These are phyloP conservation scores for Fulvia fulva DNA, from an alignment of 2,329 filamentous ascomycete genomes.

Conservation along the genomic window DNA sequence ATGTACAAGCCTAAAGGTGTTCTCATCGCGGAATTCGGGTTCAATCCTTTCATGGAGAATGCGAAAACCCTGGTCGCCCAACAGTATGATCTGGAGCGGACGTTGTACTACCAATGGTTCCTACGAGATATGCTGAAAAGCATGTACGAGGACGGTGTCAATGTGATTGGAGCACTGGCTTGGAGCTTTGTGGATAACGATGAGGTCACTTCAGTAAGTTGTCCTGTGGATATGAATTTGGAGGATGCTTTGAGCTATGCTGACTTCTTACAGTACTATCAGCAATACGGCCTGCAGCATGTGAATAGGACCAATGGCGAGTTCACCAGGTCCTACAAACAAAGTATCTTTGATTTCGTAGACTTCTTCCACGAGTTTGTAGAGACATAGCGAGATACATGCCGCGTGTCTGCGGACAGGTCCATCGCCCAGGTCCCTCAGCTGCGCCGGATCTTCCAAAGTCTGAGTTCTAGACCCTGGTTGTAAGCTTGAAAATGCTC, in stretches of 20 bases:
- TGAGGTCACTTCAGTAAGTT: slow-evolving; percentile 22
- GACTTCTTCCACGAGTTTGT: slow-evolving; percentile 31
- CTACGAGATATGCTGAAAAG: slow-evolving; percentile 33
- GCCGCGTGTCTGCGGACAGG: no score
- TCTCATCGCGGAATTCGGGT: slow-evolving; percentile 37
- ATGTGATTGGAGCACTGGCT: slow-evolving; percentile 35
- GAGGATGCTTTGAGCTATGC: no score
- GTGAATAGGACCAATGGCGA: slow-evolving; percentile 37
- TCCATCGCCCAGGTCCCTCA: no score
- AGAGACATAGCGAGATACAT: no score
- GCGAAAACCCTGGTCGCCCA: slow-evolving; percentile 48
- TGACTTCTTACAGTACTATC: slow-evolving; percentile 22
- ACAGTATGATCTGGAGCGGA: slow-evolving; percentile 31
- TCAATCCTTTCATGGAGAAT: slow-evolving; percentile 44
- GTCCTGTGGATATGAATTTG: not conserved
- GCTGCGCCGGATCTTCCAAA: no score
- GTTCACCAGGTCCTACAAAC: slow-evolving; percentile 36
- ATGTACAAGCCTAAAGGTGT: slow-evolving; percentile 49
- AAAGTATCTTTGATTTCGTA: slow-evolving; percentile 38
- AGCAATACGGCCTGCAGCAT: slow-evolving; percentile 39
- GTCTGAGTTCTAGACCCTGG: no score
- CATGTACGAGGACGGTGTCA: slow-evolving; percentile 34
- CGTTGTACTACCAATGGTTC: slow-evolving; percentile 34
- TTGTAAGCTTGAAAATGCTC: no score
- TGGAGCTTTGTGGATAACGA: slow-evolving; percentile 39